These are phyloP conservation scores for Globisporangium camurandrum DNA, from an alignment of 352 stramenopile species.

Conservation along the genomic window DNA sequence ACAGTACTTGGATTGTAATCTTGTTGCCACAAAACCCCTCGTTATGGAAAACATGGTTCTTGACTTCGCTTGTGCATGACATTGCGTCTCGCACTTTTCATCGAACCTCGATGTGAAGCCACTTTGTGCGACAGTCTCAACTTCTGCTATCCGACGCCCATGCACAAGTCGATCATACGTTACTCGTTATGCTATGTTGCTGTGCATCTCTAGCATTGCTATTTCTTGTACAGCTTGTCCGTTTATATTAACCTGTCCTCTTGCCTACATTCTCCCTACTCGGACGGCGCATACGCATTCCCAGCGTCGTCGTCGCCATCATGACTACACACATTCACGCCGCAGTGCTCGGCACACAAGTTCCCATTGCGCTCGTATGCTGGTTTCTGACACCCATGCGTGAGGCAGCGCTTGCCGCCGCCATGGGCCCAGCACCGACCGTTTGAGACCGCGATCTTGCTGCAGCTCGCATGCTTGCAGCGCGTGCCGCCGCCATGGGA, in stretches of 20 bases:
- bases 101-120: too few relatives aligned
- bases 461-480: constrained; percentile 41
- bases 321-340: too few relatives aligned
- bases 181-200: not conserved
- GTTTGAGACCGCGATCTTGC: constrained; percentile 49
- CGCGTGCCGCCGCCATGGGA: constrained; percentile 24
- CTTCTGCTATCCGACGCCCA: too few relatives aligned
- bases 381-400: constrained; percentile 28
- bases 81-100: too few relatives aligned
- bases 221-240: not conserved
- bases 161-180: too few relatives aligned
- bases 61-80: too few relatives aligned
- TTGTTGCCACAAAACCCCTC: too few relatives aligned
- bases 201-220: not conserved
- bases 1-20: too few relatives aligned
- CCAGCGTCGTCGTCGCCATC: too few relatives aligned
- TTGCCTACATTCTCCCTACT: too few relatives aligned
- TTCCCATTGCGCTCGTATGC: constrained; percentile 60
- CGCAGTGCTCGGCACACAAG: constrained; percentile 31
- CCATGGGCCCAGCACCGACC: constrained; percentile 48
- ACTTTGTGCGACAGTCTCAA: too few relatives aligned
- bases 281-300: not conserved
- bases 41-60: too few relatives aligned
- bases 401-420: constrained; percentile 32
- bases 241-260: not conserved